Evolutionary conservation across 225 moss, liverwort and hornwort species (phyloP), one percentile per base, ranked within the genome.

Genomic region (Pseudoscleropodium purum): DNA sequence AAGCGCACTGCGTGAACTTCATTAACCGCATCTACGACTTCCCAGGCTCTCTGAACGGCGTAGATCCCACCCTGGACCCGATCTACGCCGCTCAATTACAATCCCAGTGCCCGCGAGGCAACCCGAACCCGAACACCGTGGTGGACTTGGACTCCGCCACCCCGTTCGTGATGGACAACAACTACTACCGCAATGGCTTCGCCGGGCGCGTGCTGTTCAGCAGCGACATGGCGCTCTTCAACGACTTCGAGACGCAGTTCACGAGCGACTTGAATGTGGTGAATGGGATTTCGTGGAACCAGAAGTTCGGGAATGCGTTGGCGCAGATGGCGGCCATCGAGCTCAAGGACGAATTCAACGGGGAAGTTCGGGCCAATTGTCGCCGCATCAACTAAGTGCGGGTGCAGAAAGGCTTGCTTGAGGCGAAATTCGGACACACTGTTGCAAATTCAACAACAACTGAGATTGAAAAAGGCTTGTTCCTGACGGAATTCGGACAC

Each of bases 61-160:
- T 93, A 9, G 98, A 98, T 84, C 98, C 98, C 18, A 88, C 91
- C 11, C 61, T 98, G 59, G 65, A 96, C 59, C 26, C 93, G 25
- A 64, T 1, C 16, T 95, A 90, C 60, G 95, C 93, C 6, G 86
- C 89, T 10, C 72, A 85, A 26, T 43, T 95, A 34, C 95, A 95
- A 60, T 31, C 51, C 41, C 81, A 83, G 21, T 95, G 95, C 20
- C 95, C 95, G 31, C 68, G 30, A 33, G 92, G 92, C 13, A 89
- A 93, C 68, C 91, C 94, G 15, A 92, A 94, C 37, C 90, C 39
- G 86, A 92, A 92, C 75, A 94, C 91, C 20, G 92, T 93, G 88
- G 93, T 93, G 79, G 26, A 92, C 77, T 43, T 94, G 82, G 94
- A 94, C 85, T 57, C 90, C 51, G 4, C 49, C 11, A 92, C 94